Percentiles rank a stretch among this genome's conserved stretches.
These are phyloP conservation scores for Ganoderma lingzhi DNA, from an alignment of 1,284 basidiomycete genomes.

Conservation along the genomic window DNA sequence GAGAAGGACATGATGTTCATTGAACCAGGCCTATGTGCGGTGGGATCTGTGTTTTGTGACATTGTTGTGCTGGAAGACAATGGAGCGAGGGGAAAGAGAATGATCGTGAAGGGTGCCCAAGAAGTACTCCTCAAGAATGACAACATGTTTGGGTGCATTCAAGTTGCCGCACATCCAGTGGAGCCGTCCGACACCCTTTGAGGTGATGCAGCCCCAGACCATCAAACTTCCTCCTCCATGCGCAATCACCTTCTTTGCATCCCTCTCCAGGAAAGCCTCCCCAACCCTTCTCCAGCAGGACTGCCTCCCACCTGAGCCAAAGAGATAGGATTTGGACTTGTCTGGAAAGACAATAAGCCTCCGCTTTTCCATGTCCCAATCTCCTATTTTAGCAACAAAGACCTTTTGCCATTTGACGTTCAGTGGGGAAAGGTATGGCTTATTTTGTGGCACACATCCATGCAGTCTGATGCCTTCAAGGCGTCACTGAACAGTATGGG, in stretches of 20 bases:
- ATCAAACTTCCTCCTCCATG: slow-evolving; percentile 14
- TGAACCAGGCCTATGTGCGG: too few species aligned
- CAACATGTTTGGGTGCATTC: slow-evolving; percentile 29
- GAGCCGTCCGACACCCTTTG: slow-evolving; percentile 4
- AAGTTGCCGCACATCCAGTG: slow-evolving; percentile 13
- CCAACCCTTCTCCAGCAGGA: slow-evolving; percentile 20
- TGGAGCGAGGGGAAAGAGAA: too few species aligned
- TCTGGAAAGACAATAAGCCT: slow-evolving; percentile 13
- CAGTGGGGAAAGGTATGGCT: slow-evolving; percentile 7
- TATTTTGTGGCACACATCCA: slow-evolving; percentile 4
- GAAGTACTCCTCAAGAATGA: slow-evolving; percentile 37
- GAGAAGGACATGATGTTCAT: too few species aligned
- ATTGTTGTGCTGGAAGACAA: too few species aligned
- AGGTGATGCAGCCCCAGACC: slow-evolving; percentile 21
- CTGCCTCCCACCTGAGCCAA: slow-evolving; percentile 20
- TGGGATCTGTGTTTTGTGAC: slow-evolving; percentile 34
- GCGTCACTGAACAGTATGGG: slow-evolving; percentile 1
- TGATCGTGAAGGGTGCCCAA: too few species aligned
- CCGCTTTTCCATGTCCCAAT: slow-evolving; percentile 3
- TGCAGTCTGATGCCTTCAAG: slow-evolving; percentile 11
- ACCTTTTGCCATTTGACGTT: slow-evolving; percentile 1
- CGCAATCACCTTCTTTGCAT: neutral
- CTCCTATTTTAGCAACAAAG: neutral
- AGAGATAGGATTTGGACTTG: slow-evolving; percentile 20
- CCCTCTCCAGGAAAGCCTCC: slow-evolving; percentile 6